Evolutionary conservation across 2,329 filamentous ascomycete species (phyloP).

Genomic region (Cladosporium sp.): DNA sequence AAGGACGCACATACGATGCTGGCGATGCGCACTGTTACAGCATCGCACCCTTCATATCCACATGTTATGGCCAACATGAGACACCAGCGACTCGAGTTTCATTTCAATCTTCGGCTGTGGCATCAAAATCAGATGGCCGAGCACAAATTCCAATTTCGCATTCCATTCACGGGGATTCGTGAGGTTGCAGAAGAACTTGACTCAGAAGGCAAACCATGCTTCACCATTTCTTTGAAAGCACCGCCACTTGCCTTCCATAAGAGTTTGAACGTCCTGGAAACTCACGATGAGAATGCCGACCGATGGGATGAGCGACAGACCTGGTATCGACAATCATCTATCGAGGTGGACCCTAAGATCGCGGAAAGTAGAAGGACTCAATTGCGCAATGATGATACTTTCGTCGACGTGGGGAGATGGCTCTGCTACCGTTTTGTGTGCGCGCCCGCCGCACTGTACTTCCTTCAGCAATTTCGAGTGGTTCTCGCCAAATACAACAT

Average conservation of each 20-base stretch:
- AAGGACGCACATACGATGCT: constrained; percentile 54
- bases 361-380: constrained; percentile 22
- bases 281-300: constrained; percentile 38
- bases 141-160: constrained; percentile 19
- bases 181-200: constrained; percentile 14
- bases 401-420: constrained; percentile 62
- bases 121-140: not conserved
- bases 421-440: constrained; percentile 55
- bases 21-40: constrained; percentile 48
- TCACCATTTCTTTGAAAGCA: constrained; percentile 38
- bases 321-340: constrained; percentile 63
- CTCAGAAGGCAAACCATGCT: constrained; percentile 19
- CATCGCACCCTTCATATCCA: constrained; percentile 22
- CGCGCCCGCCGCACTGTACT: constrained; percentile 14
- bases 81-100: not conserved
- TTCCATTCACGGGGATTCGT: constrained; percentile 22
- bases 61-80: constrained; percentile 9
- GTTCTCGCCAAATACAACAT: constrained; percentile 73
- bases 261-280: constrained; percentile 23
- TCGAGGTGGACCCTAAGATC: constrained; percentile 43
- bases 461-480: constrained; percentile 34
- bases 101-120: not conserved
- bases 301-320: constrained; percentile 54
- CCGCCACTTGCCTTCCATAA: constrained; percentile 27
- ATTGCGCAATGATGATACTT: constrained; percentile 46